Conservation (phyloP, 2,329 filamentous ascomycete species). For the Aureobasidium sp. region DNA sequence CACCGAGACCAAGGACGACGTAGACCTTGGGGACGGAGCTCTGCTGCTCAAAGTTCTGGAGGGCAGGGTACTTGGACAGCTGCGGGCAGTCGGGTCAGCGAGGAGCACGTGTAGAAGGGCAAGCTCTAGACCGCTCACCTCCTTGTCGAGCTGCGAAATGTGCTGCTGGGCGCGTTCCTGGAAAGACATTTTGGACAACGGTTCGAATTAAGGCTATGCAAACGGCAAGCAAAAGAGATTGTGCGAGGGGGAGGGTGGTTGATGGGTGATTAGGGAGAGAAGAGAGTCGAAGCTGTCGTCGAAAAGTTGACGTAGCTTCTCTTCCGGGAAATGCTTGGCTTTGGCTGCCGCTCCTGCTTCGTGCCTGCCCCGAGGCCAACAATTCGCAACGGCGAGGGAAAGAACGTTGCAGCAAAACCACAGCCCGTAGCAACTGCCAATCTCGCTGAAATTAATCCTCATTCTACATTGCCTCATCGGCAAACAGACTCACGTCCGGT, state of each 20-base stretch:
- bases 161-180: constrained; percentile 73
- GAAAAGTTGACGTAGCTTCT: not conserved
- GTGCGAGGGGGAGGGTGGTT: not conserved
- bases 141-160: constrained; percentile 72
- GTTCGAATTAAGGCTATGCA: constrained; percentile 6
- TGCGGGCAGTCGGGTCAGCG: constrained; percentile 34
- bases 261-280: constrained; percentile 2
- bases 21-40: constrained; percentile 80
- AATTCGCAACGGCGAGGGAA: constrained; percentile 1
- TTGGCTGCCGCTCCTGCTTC: not conserved
- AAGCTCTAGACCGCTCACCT: constrained; percentile 51
- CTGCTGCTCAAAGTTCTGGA: constrained; percentile 82
- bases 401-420: constrained; percentile 1
- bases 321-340: constrained; percentile 2
- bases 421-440: constrained; percentile 8
- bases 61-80: constrained; percentile 77
- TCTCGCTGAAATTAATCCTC: constrained; percentile 7
- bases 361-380: not conserved
- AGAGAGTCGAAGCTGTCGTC: not conserved
- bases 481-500: constrained; percentile 3
- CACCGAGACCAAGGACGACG: constrained; percentile 65
- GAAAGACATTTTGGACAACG: constrained; percentile 52
- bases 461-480: not conserved
- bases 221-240: constrained; percentile 13
- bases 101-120: constrained; percentile 1